These are phyloP conservation scores for Elaeagnus macrophylla DNA, from an alignment of 306 rosid species.

Conservation along the genomic window DNA sequence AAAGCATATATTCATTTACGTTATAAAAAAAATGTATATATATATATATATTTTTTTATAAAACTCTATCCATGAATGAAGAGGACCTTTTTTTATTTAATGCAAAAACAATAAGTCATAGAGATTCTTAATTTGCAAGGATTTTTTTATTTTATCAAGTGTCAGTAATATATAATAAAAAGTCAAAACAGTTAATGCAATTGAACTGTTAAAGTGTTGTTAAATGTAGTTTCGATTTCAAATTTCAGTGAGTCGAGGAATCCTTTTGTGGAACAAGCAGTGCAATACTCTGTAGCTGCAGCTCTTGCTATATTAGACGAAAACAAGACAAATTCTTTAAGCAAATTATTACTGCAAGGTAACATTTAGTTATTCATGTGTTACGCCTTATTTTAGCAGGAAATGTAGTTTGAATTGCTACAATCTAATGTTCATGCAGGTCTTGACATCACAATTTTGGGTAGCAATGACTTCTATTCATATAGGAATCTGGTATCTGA, in stretches of 20 bases:
- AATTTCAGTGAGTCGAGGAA: slow-evolving; percentile 68
- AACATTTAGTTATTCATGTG: slow-evolving; percentile 7
- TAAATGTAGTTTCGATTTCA: slow-evolving; percentile 17
- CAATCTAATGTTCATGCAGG: slow-evolving; percentile 43
- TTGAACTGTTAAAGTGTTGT: slow-evolving; percentile 4
- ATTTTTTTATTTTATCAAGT: not conserved
- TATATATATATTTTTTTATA: no score
- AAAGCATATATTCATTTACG: no score
- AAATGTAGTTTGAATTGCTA: not conserved
- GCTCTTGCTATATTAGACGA: slow-evolving; percentile 60
- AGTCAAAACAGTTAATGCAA: not conserved
- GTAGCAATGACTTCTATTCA: slow-evolving; percentile 85
- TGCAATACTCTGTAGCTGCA: slow-evolving; percentile 83
- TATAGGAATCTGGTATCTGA: slow-evolving; percentile 73
- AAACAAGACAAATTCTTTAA: slow-evolving; percentile 41
- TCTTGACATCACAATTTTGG: slow-evolving; percentile 86
- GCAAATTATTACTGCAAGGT: slow-evolving; percentile 73
- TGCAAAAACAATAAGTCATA: no score
- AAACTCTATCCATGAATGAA: no score
- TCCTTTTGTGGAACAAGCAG: slow-evolving; percentile 91
- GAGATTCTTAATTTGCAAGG: no score
- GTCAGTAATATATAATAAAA: not conserved
- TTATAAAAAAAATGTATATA: no score
- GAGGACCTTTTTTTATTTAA: no score
- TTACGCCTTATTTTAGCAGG: slow-evolving; percentile 10